Evolutionary conservation across 1,139 yeast genomes (phyloP).

Genomic region (Zygotorulaspora mrakii): DNA sequence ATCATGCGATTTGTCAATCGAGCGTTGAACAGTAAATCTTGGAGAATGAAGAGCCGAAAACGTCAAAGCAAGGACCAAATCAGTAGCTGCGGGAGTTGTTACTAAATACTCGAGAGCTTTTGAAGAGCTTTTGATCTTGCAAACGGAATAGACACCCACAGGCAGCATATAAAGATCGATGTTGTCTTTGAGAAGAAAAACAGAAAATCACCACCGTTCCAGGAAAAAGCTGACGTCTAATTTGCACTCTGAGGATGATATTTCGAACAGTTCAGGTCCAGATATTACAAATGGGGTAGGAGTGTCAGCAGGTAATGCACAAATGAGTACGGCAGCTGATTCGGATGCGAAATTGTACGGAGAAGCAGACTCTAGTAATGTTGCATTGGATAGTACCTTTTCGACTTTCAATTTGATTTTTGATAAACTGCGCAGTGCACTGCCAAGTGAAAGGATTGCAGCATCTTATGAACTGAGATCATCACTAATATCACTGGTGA

Average conservation of each 20-base stretch:
- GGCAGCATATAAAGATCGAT: conserved; percentile 9
- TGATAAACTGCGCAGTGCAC: conserved; percentile 31
- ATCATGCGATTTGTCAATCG: background rate
- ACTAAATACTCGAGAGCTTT: background rate
- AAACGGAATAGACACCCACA: background rate
- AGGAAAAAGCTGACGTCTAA: conserved; percentile 27
- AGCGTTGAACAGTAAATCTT: background rate
- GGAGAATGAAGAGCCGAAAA: background rate
- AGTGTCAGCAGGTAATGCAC: conserved; percentile 20
- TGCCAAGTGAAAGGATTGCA: conserved; percentile 48
- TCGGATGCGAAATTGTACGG: conserved; percentile 23
- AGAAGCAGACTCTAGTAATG: conserved; percentile 23
- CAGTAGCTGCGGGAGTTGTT: background rate
- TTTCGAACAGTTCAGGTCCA: conserved; percentile 25
- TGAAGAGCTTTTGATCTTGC: background rate
- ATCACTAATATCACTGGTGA: conserved; percentile 64
- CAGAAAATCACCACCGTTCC: conserved; percentile 24
- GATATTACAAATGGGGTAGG: conserved; percentile 24
- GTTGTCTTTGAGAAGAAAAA: conserved; percentile 26
- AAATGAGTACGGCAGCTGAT: conserved; percentile 18
- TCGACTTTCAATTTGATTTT: conserved; percentile 32
- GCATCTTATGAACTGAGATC: conserved; percentile 66
- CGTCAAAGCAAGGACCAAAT: background rate
- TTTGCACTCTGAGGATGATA: conserved; percentile 27
- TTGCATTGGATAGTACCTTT: conserved; percentile 30